Percentiles rank a stretch among this genome's conserved stretches.
phyloP scores from a whole-genome alignment of 2,329 filamentous ascomycete genomes.

The Neurospora sp. region DNA sequence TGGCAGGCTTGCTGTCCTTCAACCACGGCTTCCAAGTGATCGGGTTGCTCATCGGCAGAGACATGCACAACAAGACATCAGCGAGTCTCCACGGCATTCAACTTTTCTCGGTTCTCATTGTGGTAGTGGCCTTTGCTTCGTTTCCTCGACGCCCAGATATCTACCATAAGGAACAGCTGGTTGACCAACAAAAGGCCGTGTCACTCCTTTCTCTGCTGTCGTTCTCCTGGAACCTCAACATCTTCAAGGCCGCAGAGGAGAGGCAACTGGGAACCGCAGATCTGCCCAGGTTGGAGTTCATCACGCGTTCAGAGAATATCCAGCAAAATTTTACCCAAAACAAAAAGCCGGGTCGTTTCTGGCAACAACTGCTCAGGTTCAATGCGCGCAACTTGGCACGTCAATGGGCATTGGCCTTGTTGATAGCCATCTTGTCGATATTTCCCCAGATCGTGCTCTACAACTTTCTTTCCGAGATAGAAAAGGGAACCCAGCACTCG shows the following conservation, averaged over 20 bases:
- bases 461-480: slow-evolving; percentile 25
- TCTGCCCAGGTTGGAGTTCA: slow-evolving; percentile 22
- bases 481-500: slow-evolving; percentile 12
- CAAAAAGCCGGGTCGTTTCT: slow-evolving; percentile 17
- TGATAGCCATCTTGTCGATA: slow-evolving; percentile 21
- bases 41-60: slow-evolving; percentile 8
- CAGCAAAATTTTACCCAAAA: slow-evolving; percentile 14
- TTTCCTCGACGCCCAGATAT: slow-evolving; percentile 26
- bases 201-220: slow-evolving; percentile 21
- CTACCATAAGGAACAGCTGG: slow-evolving; percentile 20
- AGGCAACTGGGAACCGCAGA: slow-evolving; percentile 23
- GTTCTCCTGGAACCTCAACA: slow-evolving; percentile 24
- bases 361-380: slow-evolving; percentile 23
- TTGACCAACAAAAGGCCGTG: slow-evolving; percentile 26
- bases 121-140: slow-evolving; percentile 19
- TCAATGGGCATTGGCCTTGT: slow-evolving; percentile 24
- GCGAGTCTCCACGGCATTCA: slow-evolving; percentile 18
- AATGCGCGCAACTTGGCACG: slow-evolving; percentile 19
- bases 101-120: slow-evolving; percentile 13
- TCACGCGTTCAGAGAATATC: slow-evolving; percentile 21
- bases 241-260: slow-evolving; percentile 22
- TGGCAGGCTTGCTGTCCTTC: slow-evolving; percentile 16
- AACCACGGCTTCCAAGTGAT: slow-evolving; percentile 20
- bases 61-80: slow-evolving; percentile 5
- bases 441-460: slow-evolving; percentile 27